Evolutionary conservation across 768 basidiomycete genomes (phyloP).

Genomic region (Lactarius akahatsu): DNA sequence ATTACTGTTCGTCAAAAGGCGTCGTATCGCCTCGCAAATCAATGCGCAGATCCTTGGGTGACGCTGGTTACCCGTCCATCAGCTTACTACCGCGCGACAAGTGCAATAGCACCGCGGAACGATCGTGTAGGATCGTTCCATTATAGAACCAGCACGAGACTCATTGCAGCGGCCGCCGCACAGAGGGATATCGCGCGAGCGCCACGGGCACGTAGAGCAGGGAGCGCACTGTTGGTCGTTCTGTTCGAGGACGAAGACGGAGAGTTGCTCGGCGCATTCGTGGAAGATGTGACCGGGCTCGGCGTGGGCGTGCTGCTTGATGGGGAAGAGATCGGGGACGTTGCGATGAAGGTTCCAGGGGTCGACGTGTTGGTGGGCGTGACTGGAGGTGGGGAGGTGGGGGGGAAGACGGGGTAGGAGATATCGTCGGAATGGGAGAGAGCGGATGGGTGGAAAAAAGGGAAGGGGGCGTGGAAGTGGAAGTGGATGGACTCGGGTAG

Average conservation of each 20-base stretch:
- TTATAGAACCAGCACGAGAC: constrained; percentile 6
- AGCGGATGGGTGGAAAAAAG: neutral
- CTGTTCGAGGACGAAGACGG: neutral
- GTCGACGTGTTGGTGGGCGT: neutral
- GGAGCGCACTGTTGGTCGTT: constrained; percentile 4
- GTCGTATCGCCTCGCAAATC: neutral
- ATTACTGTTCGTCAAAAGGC: neutral
- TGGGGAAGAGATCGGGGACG: neutral
- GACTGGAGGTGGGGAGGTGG: neutral
- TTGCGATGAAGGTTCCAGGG: neutral
- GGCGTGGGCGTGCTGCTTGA: neutral
- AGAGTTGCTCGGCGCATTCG: neutral
- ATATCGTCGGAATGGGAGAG: neutral
- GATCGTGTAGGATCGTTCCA: neutral
- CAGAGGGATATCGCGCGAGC: neutral
- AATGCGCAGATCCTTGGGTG: neutral
- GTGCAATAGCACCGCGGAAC: neutral
- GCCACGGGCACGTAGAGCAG: neutral
- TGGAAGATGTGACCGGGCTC: neutral
- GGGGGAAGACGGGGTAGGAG: neutral
- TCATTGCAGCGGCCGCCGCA: neutral
- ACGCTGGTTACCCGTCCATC: neutral
- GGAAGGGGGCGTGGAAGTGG: neutral
- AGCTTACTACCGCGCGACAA: neutral
- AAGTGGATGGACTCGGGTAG: neutral